These are phyloP conservation scores for Rehmannia glutinosa DNA, from an alignment of 257 asterid species.

Conservation along the genomic window DNA sequence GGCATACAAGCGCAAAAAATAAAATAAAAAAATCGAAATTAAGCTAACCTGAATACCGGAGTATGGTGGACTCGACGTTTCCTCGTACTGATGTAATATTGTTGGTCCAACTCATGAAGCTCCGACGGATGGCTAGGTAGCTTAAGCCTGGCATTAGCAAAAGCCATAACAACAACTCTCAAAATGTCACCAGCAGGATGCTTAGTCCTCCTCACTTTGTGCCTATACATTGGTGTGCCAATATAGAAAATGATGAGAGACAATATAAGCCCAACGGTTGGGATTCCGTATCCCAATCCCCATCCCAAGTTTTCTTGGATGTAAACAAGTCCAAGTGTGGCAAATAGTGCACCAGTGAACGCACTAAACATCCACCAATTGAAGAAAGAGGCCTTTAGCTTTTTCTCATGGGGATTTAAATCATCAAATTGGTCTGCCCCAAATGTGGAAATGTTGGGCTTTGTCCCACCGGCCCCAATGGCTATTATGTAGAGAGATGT, in stretches of 20 bases:
- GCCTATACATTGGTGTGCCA: constrained; percentile 72
- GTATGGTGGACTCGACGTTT: constrained; percentile 68
- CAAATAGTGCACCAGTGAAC: constrained; percentile 66
- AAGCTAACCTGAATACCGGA: constrained; percentile 52
- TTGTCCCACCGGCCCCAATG: constrained; percentile 83
- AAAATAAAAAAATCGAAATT: background rate
- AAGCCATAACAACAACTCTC: constrained; percentile 42
- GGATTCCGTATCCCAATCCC: constrained; percentile 85
- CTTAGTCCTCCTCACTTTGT: constrained; percentile 50
- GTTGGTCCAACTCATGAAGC: constrained; percentile 68
- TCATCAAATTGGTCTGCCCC: constrained; percentile 95
- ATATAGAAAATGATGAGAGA: constrained; percentile 57
- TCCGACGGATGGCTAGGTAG: constrained; percentile 38
- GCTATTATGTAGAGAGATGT: constrained; percentile 77
- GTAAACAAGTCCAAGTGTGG: constrained; percentile 75
- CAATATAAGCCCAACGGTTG: constrained; percentile 52
- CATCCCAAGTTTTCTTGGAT: constrained; percentile 82
- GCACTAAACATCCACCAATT: constrained; percentile 97
- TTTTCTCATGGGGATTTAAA: constrained; percentile 55
- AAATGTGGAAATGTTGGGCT: constrained; percentile 86
- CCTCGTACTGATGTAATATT: constrained; percentile 38
- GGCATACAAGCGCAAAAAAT: too few species aligned
- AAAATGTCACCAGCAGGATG: constrained; percentile 59
- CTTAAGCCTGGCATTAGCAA: constrained; percentile 43
- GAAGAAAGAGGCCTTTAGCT: constrained; percentile 71